Evolutionary conservation across 129 eudicot genomes (phyloP), one percentile per base, ranked within the genome.

Genomic region (Centaurea solstitialis): DNA sequence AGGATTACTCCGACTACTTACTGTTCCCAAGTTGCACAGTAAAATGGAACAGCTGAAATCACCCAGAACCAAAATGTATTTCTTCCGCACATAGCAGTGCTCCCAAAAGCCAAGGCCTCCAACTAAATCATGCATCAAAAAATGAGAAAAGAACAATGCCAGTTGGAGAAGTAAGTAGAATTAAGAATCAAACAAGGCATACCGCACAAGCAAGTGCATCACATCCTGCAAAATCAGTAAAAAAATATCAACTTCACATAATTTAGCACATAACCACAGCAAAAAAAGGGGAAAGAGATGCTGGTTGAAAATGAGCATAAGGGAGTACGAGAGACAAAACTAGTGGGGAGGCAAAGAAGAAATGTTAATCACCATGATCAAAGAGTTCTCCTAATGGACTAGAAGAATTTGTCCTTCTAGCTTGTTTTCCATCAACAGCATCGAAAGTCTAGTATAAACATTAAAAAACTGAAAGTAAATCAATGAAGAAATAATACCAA

Each of bases 341-440:
- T 62, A 62, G 68, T 62, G 26, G 26, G 68, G 28, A 62, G 68
- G 22, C 64, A n/a, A 57, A 21, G 47, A 18, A 73, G 12, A 53
- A 26, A 28, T 22, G 35, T 39, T 9, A 67, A 53, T 87, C 75
- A 94, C 98, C 97, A 72, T 92, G 97, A 81, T 96, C 99, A 83
- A 96, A 96, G 82, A 96, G 99, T 88, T 96, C 99, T 78, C 99
- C 99, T 80, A 96, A 74, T 81, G 99, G 99, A 84, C 99, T 93
- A 59, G 98, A 93, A 22, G 99, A 96, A 88, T 85, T 96, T 74
- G 99, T 96, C 61, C 98, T 85, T 86, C 99, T 89, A 82, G 99
- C 99, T 89, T 96, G 99, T 86, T 96, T 96, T 41, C 99, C 99
- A 88, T 96, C 99, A 80, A 96, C 99, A 67, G 99, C 99, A 81